Conservation (phyloP, 768 basidiomycete species). For the Asterophora parasitica region DNA sequence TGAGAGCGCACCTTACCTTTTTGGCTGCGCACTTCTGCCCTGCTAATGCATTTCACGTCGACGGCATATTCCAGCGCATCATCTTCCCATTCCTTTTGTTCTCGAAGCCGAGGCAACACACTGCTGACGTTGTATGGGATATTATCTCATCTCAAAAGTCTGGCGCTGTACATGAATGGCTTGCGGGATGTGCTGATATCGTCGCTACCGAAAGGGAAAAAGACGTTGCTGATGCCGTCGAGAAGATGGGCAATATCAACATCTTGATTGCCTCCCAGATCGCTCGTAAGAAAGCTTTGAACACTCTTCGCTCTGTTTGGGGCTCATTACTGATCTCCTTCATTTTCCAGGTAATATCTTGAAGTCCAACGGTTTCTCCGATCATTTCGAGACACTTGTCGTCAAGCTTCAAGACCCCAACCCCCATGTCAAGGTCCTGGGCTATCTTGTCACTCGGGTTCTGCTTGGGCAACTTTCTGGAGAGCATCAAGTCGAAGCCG, state of each 20-base stretch:
- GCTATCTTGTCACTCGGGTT: conserved; percentile 58
- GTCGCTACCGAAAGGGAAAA: conserved; percentile 32
- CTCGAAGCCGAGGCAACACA: conserved; percentile 67
- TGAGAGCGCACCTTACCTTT: conserved; percentile 57
- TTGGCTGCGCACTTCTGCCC: conserved; percentile 42
- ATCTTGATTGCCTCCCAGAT: conserved; percentile 52
- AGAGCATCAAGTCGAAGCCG: conserved; percentile 53
- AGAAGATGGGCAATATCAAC: conserved; percentile 51
- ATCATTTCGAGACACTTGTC: conserved; percentile 47
- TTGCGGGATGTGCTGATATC: conserved; percentile 50
- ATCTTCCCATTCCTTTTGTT: conserved; percentile 74
- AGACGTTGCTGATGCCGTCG: conserved; percentile 27
- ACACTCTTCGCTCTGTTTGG: not conserved
- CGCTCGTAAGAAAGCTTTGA: conserved; percentile 45
- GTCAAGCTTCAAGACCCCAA: conserved; percentile 44
- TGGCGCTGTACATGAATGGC: conserved; percentile 35
- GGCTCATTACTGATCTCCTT: conserved; percentile 1
- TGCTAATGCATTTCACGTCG: conserved; percentile 20
- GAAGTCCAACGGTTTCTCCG: conserved; percentile 37
- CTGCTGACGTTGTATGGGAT: conserved; percentile 67
- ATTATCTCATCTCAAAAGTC: conserved; percentile 30
- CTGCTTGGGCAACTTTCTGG: conserved; percentile 54
- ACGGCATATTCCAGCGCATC: conserved; percentile 42
- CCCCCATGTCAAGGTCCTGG: conserved; percentile 51
- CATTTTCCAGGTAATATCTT: conserved; percentile 56